These are phyloP conservation scores for Pleurotus ostreatus DNA, from an alignment of 768 basidiomycete species.

Conservation along the genomic window DNA sequence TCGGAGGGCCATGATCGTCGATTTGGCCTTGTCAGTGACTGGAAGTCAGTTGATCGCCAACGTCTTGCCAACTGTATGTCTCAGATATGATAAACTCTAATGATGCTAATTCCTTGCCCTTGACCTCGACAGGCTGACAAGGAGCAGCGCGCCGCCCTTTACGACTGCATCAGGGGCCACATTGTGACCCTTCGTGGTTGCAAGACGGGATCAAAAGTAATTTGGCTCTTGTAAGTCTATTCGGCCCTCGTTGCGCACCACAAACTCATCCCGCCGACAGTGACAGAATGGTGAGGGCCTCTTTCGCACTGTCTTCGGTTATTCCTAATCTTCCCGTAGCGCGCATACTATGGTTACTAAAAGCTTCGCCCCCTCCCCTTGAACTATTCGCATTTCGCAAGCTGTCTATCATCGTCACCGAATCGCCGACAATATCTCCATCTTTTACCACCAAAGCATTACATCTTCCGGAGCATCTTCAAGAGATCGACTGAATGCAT, in stretches of 20 bases:
- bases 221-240: conserved; percentile 71
- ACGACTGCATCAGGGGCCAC: conserved; percentile 83
- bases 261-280: conserved; percentile 22
- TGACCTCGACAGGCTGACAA: conserved; percentile 61
- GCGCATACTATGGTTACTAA: conserved; percentile 63
- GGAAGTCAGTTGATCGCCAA: conserved; percentile 85
- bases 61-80: conserved; percentile 67
- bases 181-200: conserved; percentile 88
- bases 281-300: conserved; percentile 49
- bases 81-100: background rate
- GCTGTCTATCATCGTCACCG: background rate
- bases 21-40: conserved; percentile 77
- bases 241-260: background rate
- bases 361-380: background rate
- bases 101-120: conserved; percentile 6
- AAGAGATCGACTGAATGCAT: background rate
- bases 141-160: conserved; percentile 76
- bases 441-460: background rate
- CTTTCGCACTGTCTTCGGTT: background rate
- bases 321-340: conserved; percentile 28
- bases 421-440: background rate
- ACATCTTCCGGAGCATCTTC: conserved; percentile 5
- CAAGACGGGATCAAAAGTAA: conserved; percentile 89
- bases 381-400: background rate
- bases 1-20: conserved; percentile 82